Conservation (phyloP, 2,329 filamentous ascomycete genomes). For the Venturiaceae sp. region DNA sequence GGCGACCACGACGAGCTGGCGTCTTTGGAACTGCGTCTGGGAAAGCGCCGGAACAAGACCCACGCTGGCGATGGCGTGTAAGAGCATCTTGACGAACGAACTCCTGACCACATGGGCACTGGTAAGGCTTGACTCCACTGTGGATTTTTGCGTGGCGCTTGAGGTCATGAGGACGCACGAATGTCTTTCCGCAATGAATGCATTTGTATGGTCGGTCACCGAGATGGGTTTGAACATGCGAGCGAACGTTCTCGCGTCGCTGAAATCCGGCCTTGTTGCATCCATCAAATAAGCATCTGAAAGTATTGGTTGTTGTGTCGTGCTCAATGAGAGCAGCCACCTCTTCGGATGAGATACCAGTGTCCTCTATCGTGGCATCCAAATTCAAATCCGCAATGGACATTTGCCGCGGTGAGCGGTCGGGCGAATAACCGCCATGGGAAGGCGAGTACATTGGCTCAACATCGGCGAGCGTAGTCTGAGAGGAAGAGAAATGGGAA, state of each 20-base stretch:
- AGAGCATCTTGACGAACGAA: conserved; percentile 94
- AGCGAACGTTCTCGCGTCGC: conserved; percentile 98
- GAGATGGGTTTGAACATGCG: conserved; percentile 94
- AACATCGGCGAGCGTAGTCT: conserved; percentile 12
- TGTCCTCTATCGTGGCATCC: conserved; percentile 56
- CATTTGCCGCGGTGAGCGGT: conserved; percentile 30
- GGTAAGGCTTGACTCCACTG: conserved; percentile 89
- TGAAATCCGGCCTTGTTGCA: conserved; percentile 79
- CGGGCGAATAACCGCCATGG: conserved; percentile 19
- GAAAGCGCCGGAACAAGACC: conserved; percentile 93
- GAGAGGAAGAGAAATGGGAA: conserved; percentile 7
- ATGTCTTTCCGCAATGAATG: conserved; percentile 87
- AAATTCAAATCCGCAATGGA: conserved; percentile 42
- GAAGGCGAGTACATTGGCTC: conserved; percentile 14
- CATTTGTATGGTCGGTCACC: conserved; percentile 94
- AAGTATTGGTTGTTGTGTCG: conserved; percentile 30
- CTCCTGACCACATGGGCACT: conserved; percentile 86
- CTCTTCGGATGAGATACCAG: conserved; percentile 79
- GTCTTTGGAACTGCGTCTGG: conserved; percentile 54
- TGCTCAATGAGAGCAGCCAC: conserved; percentile 40
- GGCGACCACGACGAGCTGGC: conserved; percentile 46
- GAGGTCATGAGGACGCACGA: conserved; percentile 92
- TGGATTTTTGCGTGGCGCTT: conserved; percentile 98
- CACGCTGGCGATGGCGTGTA: conserved; percentile 85
- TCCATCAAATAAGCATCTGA: conserved; percentile 46